phyloP scores from a whole-genome alignment of 345 rosid species.

The Toxicodendron radicans region DNA sequence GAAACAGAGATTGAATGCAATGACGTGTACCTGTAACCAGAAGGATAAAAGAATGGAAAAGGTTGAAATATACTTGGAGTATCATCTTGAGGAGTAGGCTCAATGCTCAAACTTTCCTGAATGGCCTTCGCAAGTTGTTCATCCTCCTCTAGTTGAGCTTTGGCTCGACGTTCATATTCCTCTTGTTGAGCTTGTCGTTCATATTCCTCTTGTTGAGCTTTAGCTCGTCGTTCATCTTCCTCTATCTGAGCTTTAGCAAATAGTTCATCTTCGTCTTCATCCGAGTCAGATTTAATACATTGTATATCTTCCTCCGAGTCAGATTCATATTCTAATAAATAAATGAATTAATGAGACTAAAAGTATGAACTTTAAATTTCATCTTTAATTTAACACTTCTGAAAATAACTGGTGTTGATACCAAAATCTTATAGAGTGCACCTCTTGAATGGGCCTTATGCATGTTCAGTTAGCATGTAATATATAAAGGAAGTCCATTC shows the following conservation, averaged over 20 bases:
- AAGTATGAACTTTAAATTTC: conserved; percentile 6
- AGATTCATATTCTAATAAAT: conserved; percentile 40
- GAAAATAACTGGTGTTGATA: not conserved
- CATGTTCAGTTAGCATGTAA: not conserved
- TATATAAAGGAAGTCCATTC: not conserved
- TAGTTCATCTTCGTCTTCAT: conserved; percentile 46
- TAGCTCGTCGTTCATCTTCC: conserved; percentile 42
- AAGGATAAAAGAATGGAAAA: conserved; percentile 51
- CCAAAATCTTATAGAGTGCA: not conserved
- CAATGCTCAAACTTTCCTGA: conserved; percentile 71
- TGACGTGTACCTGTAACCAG: conserved; percentile 57
- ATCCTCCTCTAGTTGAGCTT: conserved; percentile 84
- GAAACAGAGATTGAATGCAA: conserved; percentile 6
- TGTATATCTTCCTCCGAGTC: conserved; percentile 41
- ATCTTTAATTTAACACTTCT: not conserved
- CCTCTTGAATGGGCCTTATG: not conserved
- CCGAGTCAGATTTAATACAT: conserved; percentile 30
- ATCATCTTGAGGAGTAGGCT: conserved; percentile 59
- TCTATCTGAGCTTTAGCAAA: conserved; percentile 46
- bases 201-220: conserved; percentile 48
- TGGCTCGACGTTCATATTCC: conserved; percentile 33
- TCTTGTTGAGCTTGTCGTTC: conserved; percentile 34
- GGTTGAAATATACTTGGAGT: conserved; percentile 48
- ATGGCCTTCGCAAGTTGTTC: conserved; percentile 85
- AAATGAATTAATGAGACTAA: conserved; percentile 17